phyloP scores from a whole-genome alignment of 345 rosid genomes.

The Lepidium africanum region DNA sequence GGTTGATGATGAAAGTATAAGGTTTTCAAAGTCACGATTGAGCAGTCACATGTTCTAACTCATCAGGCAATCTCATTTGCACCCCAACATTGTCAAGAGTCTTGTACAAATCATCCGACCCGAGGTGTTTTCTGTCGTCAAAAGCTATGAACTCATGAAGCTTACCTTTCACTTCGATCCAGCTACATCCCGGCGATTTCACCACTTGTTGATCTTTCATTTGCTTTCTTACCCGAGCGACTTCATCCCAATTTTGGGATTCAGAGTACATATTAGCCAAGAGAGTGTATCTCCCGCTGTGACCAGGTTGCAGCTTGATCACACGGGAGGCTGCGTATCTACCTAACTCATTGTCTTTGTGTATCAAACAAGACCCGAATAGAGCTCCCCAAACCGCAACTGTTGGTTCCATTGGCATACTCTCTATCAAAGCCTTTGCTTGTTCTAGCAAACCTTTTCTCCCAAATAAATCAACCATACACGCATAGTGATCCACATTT shows the following conservation, averaged over 20 bases:
- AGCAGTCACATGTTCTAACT: background rate
- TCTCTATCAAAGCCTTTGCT: conserved; percentile 18
- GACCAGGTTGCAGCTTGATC: conserved; percentile 44
- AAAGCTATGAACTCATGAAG: conserved; percentile 3
- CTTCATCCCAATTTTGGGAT: conserved; percentile 52
- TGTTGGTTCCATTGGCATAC: conserved; percentile 31
- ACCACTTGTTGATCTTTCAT: conserved; percentile 43
- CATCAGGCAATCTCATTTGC: background rate
- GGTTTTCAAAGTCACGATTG: background rate
- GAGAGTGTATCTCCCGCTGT: conserved; percentile 40
- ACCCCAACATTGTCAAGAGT: background rate
- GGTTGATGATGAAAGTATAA: background rate
- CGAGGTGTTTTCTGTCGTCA: background rate
- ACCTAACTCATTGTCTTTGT: conserved; percentile 11
- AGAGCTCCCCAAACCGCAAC: conserved; percentile 25
- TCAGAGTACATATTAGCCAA: conserved; percentile 47
- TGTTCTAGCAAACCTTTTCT: conserved; percentile 27
- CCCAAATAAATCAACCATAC: conserved; percentile 29
- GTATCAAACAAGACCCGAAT: conserved; percentile 14
- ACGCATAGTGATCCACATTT: conserved; percentile 14
- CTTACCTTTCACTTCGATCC: conserved; percentile 38
- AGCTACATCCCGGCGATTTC: conserved; percentile 48
- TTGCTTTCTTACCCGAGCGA: conserved; percentile 32
- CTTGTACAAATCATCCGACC: conserved; percentile 11
- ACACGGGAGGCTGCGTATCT: conserved; percentile 44